phyloP scores from a whole-genome alignment of 2,329 filamentous ascomycete genomes.

The Endoconidiophora laricicola region DNA sequence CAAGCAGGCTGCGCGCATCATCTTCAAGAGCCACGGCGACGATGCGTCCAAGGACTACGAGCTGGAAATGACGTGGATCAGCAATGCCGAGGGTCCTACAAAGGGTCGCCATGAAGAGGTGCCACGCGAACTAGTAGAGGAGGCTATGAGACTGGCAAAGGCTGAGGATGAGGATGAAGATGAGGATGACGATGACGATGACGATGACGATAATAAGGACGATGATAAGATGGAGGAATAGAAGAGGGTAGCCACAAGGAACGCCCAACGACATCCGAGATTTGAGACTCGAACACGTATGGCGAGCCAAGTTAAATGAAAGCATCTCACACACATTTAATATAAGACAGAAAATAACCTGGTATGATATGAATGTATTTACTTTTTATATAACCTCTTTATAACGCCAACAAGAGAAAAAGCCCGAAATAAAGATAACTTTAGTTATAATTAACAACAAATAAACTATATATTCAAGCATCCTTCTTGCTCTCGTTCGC shows the following conservation, averaged over 20 bases:
- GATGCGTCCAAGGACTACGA: conserved; percentile 99
- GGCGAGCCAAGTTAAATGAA: no score
- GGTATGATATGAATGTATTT: background rate
- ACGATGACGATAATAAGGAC: conserved; percentile 45
- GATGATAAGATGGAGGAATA: conserved; percentile 85
- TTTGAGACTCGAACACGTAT: background rate
- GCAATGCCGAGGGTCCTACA: conserved; percentile 65
- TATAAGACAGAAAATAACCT: background rate
- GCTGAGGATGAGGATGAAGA: conserved; percentile 65
- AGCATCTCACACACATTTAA: no score
- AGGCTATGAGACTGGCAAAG: conserved; percentile 86
- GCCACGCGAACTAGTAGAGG: conserved; percentile 74
- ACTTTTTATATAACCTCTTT: no score
- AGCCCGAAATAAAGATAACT: background rate
- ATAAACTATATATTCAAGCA: background rate
- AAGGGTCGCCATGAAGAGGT: conserved; percentile 89
- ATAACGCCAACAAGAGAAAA: no score
- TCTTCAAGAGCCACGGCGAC: conserved; percentile 93
- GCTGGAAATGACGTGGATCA: conserved; percentile 98
- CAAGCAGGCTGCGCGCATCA: conserved; percentile 92
- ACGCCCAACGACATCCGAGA: background rate
- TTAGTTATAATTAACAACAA: background rate
- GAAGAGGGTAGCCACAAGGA: background rate
- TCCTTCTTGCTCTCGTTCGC: conserved; percentile 4
- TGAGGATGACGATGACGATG: conserved; percentile 28